A percentile compares a stretch with the other conserved stretches of the same genome.
These are phyloP conservation scores for Macrolepiota dolichaula DNA, from an alignment of 768 basidiomycete genomes.

Conservation along the genomic window DNA sequence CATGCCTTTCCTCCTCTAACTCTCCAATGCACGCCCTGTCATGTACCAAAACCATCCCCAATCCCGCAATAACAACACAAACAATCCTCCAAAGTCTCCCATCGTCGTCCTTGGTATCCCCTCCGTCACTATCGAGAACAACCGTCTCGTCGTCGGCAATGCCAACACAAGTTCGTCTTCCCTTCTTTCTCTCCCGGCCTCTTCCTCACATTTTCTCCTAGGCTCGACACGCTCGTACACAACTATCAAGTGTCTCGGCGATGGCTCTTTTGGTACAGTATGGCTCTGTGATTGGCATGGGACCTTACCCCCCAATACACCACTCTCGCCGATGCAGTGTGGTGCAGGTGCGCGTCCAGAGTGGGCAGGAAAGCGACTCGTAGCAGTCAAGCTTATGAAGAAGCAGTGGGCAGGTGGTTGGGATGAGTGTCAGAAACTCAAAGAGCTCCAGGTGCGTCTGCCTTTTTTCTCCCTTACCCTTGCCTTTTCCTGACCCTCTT, in stretches of 20 bases:
- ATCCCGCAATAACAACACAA: constrained; percentile 26
- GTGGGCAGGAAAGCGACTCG: constrained; percentile 91
- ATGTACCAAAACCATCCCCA: constrained; percentile 47
- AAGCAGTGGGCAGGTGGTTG: constrained; percentile 97
- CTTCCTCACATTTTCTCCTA: constrained; percentile 26
- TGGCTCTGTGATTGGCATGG: constrained; percentile 99
- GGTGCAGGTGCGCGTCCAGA: constrained; percentile 89
- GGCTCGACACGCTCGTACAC: constrained; percentile 89
- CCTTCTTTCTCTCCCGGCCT: constrained; percentile 12
- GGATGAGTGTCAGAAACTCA: constrained; percentile 93
- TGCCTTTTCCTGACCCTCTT: constrained; percentile 14
- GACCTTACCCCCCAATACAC: constrained; percentile 86
- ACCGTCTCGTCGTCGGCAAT: constrained; percentile 69
- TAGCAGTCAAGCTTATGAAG: constrained; percentile 98
- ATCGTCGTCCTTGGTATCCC: constrained; percentile 72
- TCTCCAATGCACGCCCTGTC: constrained; percentile 54
- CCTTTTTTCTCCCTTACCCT: constrained; percentile 11
- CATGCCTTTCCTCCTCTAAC: constrained; percentile 21
- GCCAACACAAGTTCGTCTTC: constrained; percentile 62
- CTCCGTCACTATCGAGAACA: constrained; percentile 68
- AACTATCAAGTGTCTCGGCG: constrained; percentile 93
- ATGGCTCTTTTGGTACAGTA: constrained; percentile 98
- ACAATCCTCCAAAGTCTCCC: constrained; percentile 19
- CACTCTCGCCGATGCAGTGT: constrained; percentile 93
- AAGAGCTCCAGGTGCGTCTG: constrained; percentile 84